Conservation (phyloP, 2,329 filamentous ascomycete species). For the Paecilomyces dactylethromorphus region DNA sequence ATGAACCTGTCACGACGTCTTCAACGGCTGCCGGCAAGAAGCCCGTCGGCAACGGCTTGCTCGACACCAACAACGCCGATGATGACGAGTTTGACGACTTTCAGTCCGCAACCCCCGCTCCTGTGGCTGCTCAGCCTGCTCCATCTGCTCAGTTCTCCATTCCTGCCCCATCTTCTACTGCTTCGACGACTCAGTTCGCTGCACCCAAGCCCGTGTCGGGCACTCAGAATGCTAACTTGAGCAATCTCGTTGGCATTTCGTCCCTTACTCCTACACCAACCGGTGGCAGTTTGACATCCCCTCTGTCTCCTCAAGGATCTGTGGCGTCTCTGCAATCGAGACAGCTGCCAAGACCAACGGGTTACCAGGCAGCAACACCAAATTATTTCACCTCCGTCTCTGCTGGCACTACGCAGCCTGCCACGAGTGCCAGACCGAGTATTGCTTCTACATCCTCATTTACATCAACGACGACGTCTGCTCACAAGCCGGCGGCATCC, state of each 20-base stretch:
- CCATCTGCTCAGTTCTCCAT: slow-evolving; percentile 33
- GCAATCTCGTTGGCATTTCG: slow-evolving; percentile 70
- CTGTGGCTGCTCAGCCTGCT: slow-evolving; percentile 18
- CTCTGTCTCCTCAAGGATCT: slow-evolving; percentile 35
- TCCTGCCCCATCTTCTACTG: slow-evolving; percentile 41
- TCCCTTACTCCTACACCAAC: slow-evolving; percentile 70
- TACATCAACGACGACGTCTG: slow-evolving; percentile 31
- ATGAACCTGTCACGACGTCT: slow-evolving; percentile 53
- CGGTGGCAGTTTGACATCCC: neutral
- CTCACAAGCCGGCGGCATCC: slow-evolving; percentile 45
- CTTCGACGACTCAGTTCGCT: slow-evolving; percentile 61
- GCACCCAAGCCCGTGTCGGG: slow-evolving; percentile 80
- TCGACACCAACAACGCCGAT: slow-evolving; percentile 44
- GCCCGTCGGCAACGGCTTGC: slow-evolving; percentile 43
- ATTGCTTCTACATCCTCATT: slow-evolving; percentile 29
- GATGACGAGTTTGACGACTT: slow-evolving; percentile 98
- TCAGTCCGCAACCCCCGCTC: slow-evolving; percentile 67
- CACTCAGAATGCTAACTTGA: slow-evolving; percentile 71
- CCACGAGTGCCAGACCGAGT: slow-evolving; percentile 24
- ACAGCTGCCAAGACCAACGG: slow-evolving; percentile 49
- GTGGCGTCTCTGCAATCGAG: slow-evolving; percentile 35
- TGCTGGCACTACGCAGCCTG: slow-evolving; percentile 22
- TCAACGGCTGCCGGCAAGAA: slow-evolving; percentile 37
- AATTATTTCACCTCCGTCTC: slow-evolving; percentile 91
- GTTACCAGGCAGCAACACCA: slow-evolving; percentile 71